Conservation (phyloP, 1,284 basidiomycete species). For the Rhodotorula sp. region DNA sequence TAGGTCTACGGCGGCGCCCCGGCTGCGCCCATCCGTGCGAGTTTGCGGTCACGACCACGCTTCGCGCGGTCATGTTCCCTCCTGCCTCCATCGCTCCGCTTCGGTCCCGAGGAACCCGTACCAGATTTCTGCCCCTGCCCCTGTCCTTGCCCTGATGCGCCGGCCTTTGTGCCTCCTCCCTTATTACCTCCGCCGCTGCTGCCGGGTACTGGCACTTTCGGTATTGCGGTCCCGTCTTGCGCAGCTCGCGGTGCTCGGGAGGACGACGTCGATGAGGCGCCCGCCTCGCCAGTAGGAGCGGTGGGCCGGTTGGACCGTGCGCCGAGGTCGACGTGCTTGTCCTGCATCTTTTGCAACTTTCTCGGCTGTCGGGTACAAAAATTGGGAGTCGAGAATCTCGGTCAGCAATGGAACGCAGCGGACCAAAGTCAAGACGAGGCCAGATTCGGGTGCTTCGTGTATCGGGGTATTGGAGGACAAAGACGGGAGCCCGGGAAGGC, state of each 20-base stretch:
- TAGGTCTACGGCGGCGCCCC: slow-evolving; percentile 2
- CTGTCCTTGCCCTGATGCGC: neutral
- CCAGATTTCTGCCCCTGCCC: neutral
- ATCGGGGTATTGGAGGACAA: too few relatives aligned
- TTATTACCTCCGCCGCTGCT: slow-evolving; percentile 18
- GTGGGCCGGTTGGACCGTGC: slow-evolving; percentile 6
- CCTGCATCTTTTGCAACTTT: slow-evolving; percentile 9
- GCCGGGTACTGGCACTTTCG: slow-evolving; percentile 22
- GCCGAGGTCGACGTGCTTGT: slow-evolving; percentile 19
- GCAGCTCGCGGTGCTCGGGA: too few relatives aligned
- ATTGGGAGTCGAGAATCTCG: too few relatives aligned
- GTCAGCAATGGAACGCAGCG: too few relatives aligned
- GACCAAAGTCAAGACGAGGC: too few relatives aligned
- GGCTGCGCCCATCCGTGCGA: slow-evolving; percentile 48
- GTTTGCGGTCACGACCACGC: slow-evolving; percentile 51
- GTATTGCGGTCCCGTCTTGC: neutral
- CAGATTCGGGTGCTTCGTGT: too few relatives aligned
- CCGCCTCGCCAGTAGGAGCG: neutral
- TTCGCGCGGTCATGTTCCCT: slow-evolving; percentile 50
- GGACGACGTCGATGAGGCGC: neutral
- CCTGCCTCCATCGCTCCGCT: slow-evolving; percentile 42
- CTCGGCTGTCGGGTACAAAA: neutral
- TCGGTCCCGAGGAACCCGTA: neutral
- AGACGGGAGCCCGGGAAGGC: neutral
- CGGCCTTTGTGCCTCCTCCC: neutral